Evolutionary conservation across 1,284 basidiomycete species (phyloP).

Genomic region (Phellinidium pouzarii): DNA sequence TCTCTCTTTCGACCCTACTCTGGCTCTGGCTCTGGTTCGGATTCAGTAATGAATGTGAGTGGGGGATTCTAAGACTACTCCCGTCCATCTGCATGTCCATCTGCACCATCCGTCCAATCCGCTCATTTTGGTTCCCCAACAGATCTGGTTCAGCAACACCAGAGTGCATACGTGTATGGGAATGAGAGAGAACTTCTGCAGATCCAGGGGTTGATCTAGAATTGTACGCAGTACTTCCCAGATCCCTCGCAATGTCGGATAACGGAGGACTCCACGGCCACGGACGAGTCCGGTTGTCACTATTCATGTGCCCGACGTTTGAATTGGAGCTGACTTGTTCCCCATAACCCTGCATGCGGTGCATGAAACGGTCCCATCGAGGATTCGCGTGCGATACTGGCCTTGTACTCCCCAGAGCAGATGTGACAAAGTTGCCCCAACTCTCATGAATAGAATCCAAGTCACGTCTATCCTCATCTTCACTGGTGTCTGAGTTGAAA

Average conservation of each 20-base stretch:
- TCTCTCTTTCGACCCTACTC: not conserved
- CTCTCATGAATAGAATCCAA: not conserved
- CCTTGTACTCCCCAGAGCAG: not conserved
- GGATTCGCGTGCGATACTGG: not conserved
- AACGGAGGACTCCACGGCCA: not conserved
- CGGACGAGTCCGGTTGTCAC: not conserved
- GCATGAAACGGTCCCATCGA: not conserved
- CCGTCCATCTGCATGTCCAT: constrained; percentile 2
- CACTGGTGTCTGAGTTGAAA: too few relatives aligned
- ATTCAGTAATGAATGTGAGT: not conserved
- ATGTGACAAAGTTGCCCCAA: not conserved
- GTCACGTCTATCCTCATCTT: not conserved
- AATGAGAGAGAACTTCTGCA: not conserved
- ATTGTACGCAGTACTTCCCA: not conserved
- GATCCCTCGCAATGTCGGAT: not conserved
- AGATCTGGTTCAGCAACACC: not conserved
- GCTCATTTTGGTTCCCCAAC: not conserved
- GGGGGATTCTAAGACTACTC: not conserved
- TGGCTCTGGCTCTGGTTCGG: not conserved
- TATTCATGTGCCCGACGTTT: not conserved
- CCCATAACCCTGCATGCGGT: not conserved
- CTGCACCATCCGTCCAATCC: constrained; percentile 7
- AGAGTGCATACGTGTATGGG: not conserved
- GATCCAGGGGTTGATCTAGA: not conserved
- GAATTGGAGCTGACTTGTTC: too few relatives aligned